Conservation (phyloP, 768 basidiomycete genomes). For the Omphalotus guepiniiformis region DNA sequence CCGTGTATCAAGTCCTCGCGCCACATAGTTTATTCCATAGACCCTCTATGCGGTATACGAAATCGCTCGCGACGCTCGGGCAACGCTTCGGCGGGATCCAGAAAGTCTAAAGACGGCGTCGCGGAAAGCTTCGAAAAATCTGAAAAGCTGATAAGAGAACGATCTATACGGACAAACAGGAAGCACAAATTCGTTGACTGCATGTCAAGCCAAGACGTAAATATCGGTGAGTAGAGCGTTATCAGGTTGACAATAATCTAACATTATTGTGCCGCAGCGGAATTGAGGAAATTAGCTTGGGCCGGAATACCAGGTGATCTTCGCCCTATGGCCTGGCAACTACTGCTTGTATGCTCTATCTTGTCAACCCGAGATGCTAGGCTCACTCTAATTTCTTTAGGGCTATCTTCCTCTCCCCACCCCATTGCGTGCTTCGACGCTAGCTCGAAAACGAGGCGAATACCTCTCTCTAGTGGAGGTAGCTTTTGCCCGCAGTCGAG, state of each 20-base stretch:
- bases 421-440: conserved; percentile 66
- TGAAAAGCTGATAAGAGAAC: conserved; percentile 65
- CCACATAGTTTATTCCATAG: conserved; percentile 32
- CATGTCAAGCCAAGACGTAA: conserved; percentile 69
- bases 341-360: conserved; percentile 69
- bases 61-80: conserved; percentile 31
- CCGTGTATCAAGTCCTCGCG: conserved; percentile 17
- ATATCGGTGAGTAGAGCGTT: conserved; percentile 57
- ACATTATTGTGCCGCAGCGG: conserved; percentile 39
- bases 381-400: conserved; percentile 33
- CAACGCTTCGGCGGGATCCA: conserved; percentile 19
- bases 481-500: conserved; percentile 82
- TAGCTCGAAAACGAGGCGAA: conserved; percentile 89
- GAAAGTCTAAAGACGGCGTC: conserved; percentile 18
- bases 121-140: conserved; percentile 37
- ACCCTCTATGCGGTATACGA: conserved; percentile 55
- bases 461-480: conserved; percentile 86
- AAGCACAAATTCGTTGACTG: conserved; percentile 81
- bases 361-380: conserved; percentile 7
- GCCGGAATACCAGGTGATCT: conserved; percentile 86
- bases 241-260: neutral
- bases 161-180: conserved; percentile 74
- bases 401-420: conserved; percentile 89
- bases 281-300: conserved; percentile 91
- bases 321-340: conserved; percentile 90